Evolutionary conservation across 2,329 filamentous ascomycete species (phyloP).

Genomic region (Xylaria digitata): DNA sequence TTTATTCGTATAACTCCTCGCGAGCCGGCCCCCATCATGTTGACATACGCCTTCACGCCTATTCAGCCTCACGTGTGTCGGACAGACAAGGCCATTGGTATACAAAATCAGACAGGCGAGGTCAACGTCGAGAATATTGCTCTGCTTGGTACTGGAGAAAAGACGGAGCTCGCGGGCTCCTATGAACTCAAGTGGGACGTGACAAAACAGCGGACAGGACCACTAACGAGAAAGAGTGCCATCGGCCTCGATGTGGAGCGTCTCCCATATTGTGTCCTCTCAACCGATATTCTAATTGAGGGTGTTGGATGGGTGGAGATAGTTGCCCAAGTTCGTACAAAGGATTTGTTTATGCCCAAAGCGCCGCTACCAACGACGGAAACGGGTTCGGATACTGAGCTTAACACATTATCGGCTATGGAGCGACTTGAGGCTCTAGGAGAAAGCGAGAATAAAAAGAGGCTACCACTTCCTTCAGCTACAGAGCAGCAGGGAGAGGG

Average conservation of each 20-base stretch:
- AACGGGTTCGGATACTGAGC: slow-evolving; percentile 31
- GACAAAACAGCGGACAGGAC: slow-evolving; percentile 80
- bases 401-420: slow-evolving; percentile 39
- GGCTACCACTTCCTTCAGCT: background rate
- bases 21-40: slow-evolving; percentile 71
- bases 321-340: slow-evolving; percentile 79
- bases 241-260: slow-evolving; percentile 72
- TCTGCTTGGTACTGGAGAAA: slow-evolving; percentile 65
- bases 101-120: slow-evolving; percentile 73
- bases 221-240: slow-evolving; percentile 72
- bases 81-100: slow-evolving; percentile 81
- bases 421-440: slow-evolving; percentile 41
- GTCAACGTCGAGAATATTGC: slow-evolving; percentile 73
- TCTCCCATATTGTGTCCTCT: slow-evolving; percentile 83
- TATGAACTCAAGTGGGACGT: slow-evolving; percentile 85
- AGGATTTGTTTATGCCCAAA: slow-evolving; percentile 54
- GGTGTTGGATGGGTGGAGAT: slow-evolving; percentile 95
- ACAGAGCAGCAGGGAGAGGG: slow-evolving; percentile 29
- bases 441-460: slow-evolving; percentile 31
- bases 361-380: slow-evolving; percentile 36
- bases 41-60: slow-evolving; percentile 89
- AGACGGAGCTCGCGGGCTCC: slow-evolving; percentile 76
- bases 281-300: slow-evolving; percentile 88
- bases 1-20: slow-evolving; percentile 87
- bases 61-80: slow-evolving; percentile 79